Evolutionary conservation across 331 rosid species (phyloP), one percentile per base, ranked within the genome.

Genomic region (Acacia pycnantha): DNA sequence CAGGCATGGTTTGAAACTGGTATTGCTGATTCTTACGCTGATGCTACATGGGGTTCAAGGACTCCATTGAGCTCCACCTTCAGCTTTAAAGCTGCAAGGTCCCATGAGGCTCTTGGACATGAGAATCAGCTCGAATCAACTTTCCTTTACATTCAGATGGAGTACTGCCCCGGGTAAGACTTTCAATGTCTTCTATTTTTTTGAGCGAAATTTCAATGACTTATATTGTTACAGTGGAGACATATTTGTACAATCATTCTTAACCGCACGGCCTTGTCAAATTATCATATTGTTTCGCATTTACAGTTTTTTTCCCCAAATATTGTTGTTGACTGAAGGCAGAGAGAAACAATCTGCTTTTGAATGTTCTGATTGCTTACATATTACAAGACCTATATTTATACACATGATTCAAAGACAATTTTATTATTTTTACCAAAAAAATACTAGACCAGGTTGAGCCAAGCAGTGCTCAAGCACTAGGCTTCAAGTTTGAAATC

Each of bases 1-100:
- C 91, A 95, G 99, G 98, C 99, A 53, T 95, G 99, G 99, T 92
- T 90, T 92, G 99, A 95, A 88, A 91, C 94, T 71, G 97, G 97
- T 73, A 85, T 90, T 77, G 66, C 61, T 80, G 89, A 92, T 83
- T 86, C 91, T 87, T 50, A 83, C 70, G 91, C 89, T 79, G 97
- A 95, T 69, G 44, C 81, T 46, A 70, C 84, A 31, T 85, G 87
- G 90, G 93, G 87, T 84, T 95, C 99, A 87, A 82, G 69, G 83
- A 92, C 92, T 82, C 85, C 97, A 56, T 76, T 84, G 50, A 92
- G 91, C 86, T 89, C 97, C 74, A 84, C 89, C 83, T 91, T 90
- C 76, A 91, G 95, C 85, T 84, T 76, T 73, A 82, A 71, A 47
- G 92, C 86, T 70, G 74, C 87, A 82, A 84, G 86, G 79, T 84